Base-by-base conservation (phyloP, 495 filamentous ascomycete species). In the Lasiosphaeriaceae sp. region DNA sequence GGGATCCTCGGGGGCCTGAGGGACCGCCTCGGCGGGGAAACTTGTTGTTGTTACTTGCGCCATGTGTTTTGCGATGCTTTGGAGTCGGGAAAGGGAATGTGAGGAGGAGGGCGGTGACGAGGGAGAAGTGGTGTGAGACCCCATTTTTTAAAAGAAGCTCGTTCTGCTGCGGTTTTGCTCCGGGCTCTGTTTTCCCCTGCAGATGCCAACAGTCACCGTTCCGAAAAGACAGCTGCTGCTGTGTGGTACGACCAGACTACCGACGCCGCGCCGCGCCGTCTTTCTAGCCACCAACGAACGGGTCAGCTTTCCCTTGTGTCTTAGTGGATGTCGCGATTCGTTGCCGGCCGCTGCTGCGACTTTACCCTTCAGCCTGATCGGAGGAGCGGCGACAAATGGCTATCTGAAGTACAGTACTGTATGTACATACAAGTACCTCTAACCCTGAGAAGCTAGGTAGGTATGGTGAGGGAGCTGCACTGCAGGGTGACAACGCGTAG, bases 1-100 rank as follows among this genome's bases (percentile, higher is more conserved):
- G 57, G 95, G 88, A 74, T 99, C 94, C 69, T 96, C 90, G 39
- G 95, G 92, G 47, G 95, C 94, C 65, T 92, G 85, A 63, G 93
- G 88, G 21, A 99, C 90, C 55, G 79, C 80, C 67, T 90, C 84
- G 53, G 88, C 75, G 39, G 85, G 81, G 74, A 97, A 97, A 52
- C 83, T 83, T 56, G 90, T 87, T 52, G 82, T 66, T 60, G 71
- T 66, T 62, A 63, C 29, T 43, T 64, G 50, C 57, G 72, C 59
- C 70, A 75, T 74, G 64, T 74, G 71, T 48, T 67, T 68, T 58
- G 72, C 68, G 58, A 75, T 71, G 65, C 68, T 71, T 39, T 75
- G 71, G n/a, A 83, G 71, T 51, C 81, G 74, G 50, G 59, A 56
- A 50, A 69, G 48, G 54, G 70, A 60, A 1, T 67, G 59, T 12